Evolutionary conservation across 768 basidiomycete genomes (phyloP), one percentile per base, ranked within the genome.

Genomic region (Boletus barrowsii): DNA sequence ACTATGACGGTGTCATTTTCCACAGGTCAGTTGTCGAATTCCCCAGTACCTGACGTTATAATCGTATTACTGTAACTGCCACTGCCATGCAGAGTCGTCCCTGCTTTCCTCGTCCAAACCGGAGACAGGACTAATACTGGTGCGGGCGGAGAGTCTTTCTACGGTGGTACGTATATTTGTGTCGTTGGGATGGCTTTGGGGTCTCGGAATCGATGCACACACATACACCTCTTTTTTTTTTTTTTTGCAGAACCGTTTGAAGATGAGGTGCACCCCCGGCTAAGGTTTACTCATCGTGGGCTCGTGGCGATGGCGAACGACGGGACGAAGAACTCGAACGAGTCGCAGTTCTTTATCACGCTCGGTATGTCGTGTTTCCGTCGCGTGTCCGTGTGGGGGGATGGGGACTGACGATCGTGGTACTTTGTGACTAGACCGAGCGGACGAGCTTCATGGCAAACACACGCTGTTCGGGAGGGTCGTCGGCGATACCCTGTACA

Each of bases 1-100:
- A 97, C 71, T 98, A 98, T 72, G 96, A 98, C 56, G 90, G 90
- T 33, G 88, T 93, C 50, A 90, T 96, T 44, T 98, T 98, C 62
- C 94, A 97, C 72, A 83, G 95, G 89, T 90, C 64, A 22, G 71
- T n/a, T 10, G 6, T 17, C 17, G 8, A 5, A 29, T 15, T 32
- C 20, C n/a, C n/a, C 10, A 18, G 20, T 42, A 26, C 29, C 8
- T 29, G 29, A 29, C 29, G 8, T 8, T 29, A 3, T 29, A 29
- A 26, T 9, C 29, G 29, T 29, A 29, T 29, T 29, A 29, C 8
- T 29, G 5, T 26, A 26, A 10, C 29, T 29, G 29, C 29, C 29
- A 29, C 29, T 29, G 9, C 24, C 36, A 43, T 20, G 8, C 55
- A 88, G 88, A n/a, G 77, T 98, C 37, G 88, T 98, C 3, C 90